These are phyloP conservation scores for Citrus maxima DNA, from an alignment of 345 rosid species.

Conservation along the genomic window DNA sequence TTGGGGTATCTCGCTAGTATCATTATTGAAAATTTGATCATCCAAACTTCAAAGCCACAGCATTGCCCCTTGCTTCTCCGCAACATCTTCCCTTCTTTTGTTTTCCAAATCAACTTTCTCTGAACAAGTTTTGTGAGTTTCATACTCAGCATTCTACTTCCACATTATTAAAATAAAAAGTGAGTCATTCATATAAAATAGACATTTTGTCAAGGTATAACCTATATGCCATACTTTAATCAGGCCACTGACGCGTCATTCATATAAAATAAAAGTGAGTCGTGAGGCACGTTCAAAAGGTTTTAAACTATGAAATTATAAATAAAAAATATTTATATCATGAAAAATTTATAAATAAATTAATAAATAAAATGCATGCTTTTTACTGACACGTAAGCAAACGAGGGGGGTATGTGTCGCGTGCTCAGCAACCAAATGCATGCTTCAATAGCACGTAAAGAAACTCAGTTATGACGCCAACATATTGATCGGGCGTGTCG, in stretches of 20 bases:
- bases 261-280: too few species aligned
- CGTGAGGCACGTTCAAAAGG: background rate
- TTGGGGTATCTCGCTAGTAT: background rate
- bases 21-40: background rate
- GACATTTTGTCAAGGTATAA: background rate
- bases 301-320: too few species aligned
- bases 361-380: background rate
- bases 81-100: constrained; percentile 7
- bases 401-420: background rate
- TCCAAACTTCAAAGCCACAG: background rate
- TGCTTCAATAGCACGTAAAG: background rate
- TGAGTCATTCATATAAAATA: too few species aligned
- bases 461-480: background rate
- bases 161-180: too few species aligned
- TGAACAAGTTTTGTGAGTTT: background rate
- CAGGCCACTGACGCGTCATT: too few species aligned
- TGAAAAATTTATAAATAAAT: background rate
- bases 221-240: background rate
- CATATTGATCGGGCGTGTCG: background rate
- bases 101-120: background rate
- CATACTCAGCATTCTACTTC: background rate
- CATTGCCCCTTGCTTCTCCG: constrained; percentile 1
- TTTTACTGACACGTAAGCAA: background rate
- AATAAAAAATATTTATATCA: background rate
- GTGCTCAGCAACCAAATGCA: constrained; percentile 4